Base-by-base conservation (phyloP, 257 asterid species). In the Lycium barbarum region DNA sequence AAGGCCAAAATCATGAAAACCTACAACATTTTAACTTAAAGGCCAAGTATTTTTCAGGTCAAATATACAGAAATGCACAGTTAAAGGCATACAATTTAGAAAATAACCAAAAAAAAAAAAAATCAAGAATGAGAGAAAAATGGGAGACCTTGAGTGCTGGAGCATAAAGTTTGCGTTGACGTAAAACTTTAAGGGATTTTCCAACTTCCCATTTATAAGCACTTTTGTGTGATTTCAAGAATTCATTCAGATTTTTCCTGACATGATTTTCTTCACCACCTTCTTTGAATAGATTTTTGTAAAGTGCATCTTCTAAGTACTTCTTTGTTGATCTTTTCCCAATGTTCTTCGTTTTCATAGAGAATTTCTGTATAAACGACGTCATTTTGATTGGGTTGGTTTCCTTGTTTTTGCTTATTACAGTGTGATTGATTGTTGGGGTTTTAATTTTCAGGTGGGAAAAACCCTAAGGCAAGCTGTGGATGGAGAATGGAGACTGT, bases 191-290 rank as follows among this genome's bases (percentile, higher is more conserved):
- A 85, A 97, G 88, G 36, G 97, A 85, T 85, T 91, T 92, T 9
- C 93, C 98, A 13, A 93, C 97, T 87, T 97, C 99, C 99, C 98
- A 97, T 91, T 97, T 97, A 73, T 84, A 97, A 45, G 95, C 98
- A 59, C 92, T 91, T 85, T 97, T 95, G 47, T 80, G 92, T 10
- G 96, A 91, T 83, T 91, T 89, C 83, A 93, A 80, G 84, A 95
- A 97, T n/a, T 88, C 88, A 85, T 95, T 97, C 87, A 94, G 84
- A 81, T 94, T 90, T 86, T 66, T 86, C 83, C 93, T 89, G 0
- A 94, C 97, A 2, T 18, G 81, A 43, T 84, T 86, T 81, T 94
- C 98, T 79, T 92, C 92, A 5, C 98, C 91, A 33, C 98, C 98
- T 45, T 90, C 90, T 85, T 91, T 93, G 63, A 95, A 85, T 59